Percentiles rank a stretch among this genome's conserved stretches.
Conservation (phyloP, 129 eudicot species). For the Flaveria linearis region DNA sequence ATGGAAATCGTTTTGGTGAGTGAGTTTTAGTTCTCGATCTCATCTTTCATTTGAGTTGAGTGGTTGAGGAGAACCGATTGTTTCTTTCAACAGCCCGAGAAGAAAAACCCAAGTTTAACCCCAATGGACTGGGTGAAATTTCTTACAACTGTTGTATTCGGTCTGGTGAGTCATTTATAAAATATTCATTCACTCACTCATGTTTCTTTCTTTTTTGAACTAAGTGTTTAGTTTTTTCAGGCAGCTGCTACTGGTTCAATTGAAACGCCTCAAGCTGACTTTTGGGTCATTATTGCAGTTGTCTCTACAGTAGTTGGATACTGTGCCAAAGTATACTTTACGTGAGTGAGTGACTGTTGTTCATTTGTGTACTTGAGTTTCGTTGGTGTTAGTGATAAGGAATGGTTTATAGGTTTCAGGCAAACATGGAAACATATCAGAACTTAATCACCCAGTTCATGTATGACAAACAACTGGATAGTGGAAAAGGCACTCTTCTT, state of each 20-base stretch:
- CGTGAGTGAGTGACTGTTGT: conserved; percentile 41
- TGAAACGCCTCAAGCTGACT: conserved; percentile 79
- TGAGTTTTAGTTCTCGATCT: background rate
- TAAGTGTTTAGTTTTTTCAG: conserved; percentile 33
- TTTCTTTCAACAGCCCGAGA: conserved; percentile 66
- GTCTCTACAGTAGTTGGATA: conserved; percentile 87
- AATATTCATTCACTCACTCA: background rate
- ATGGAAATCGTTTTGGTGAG: conserved; percentile 93
- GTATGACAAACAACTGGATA: conserved; percentile 96
- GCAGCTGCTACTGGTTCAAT: conserved; percentile 79
- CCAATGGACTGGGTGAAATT: conserved; percentile 98
- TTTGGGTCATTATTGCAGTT: conserved; percentile 86
- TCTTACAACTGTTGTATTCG: conserved; percentile 70
- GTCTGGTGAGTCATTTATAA: conserved; percentile 60
- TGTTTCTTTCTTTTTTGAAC: background rate
- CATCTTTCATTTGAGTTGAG: too few species aligned
- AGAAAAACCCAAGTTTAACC: conserved; percentile 90
- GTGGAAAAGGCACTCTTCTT: conserved; percentile 98
- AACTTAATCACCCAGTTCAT: conserved; percentile 86
- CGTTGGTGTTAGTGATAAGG: background rate
- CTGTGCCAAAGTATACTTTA: conserved; percentile 86
- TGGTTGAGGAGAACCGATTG: too few species aligned
- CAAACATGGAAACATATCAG: conserved; percentile 79
- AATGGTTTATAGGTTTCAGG: conserved; percentile 68
- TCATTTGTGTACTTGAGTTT: background rate